A percentile compares a stretch with the other conserved stretches of the same genome.
These are phyloP conservation scores for Rubroboletus satanas DNA, from an alignment of 768 basidiomycete genomes.

Conservation along the genomic window DNA sequence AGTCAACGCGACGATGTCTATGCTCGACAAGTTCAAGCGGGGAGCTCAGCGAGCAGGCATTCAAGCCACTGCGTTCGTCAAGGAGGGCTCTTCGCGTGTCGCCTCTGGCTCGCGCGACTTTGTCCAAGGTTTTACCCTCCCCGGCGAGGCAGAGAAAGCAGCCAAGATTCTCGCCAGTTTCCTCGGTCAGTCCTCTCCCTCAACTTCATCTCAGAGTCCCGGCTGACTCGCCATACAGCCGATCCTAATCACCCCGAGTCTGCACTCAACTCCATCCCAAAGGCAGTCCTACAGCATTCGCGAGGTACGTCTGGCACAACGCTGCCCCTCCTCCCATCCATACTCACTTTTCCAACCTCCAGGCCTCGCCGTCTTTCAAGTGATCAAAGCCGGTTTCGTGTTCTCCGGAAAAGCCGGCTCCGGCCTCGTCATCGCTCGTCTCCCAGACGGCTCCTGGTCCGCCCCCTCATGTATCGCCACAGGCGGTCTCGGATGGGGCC, in stretches of 20 bases:
- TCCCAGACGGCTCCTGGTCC: conserved; percentile 94
- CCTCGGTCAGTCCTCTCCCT: conserved; percentile 54
- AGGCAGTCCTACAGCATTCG: conserved; percentile 84
- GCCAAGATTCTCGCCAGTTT: conserved; percentile 89
- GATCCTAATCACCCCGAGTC: conserved; percentile 84
- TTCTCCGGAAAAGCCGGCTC: conserved; percentile 95
- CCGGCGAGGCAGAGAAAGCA: conserved; percentile 91
- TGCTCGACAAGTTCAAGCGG: conserved; percentile 76
- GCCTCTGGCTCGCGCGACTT: conserved; percentile 75
- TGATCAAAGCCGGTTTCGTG: conserved; percentile 90
- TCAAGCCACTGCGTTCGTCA: conserved; percentile 75
- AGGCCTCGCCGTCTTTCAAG: conserved; percentile 95
- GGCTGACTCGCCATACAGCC: conserved; percentile 42
- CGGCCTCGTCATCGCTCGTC: conserved; percentile 86
- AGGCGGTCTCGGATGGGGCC: conserved; percentile 90
- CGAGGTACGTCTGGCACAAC: conserved; percentile 56
- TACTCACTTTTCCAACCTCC: not conserved
- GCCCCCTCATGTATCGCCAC: conserved; percentile 97
- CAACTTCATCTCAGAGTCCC: not conserved
- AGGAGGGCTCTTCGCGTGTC: conserved; percentile 61
- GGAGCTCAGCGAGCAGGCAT: conserved; percentile 80
- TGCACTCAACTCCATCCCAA: conserved; percentile 91
- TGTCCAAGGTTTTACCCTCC: conserved; percentile 81
- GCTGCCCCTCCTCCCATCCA: not conserved
- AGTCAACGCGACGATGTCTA: conserved; percentile 37